Evolutionary conservation across 2,329 filamentous ascomycete genomes (phyloP).

Genomic region (Nothopassalora personata): DNA sequence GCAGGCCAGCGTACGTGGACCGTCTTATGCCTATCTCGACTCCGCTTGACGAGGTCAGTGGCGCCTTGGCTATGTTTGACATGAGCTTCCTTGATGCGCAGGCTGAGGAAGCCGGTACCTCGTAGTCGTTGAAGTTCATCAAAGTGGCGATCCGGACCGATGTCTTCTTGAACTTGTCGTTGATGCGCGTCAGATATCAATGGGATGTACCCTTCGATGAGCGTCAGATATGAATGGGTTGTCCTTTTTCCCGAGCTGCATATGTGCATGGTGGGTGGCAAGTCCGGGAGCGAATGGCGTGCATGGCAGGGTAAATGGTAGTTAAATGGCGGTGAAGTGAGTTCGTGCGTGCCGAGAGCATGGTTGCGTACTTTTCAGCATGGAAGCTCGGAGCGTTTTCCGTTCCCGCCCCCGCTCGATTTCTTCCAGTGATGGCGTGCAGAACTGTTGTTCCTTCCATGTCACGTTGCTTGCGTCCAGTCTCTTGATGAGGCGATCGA

Average conservation of each 20-base stretch:
- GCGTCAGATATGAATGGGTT: too few species aligned
- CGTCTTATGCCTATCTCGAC: background rate
- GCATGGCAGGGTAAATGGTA: background rate
- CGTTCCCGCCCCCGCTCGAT: too few species aligned
- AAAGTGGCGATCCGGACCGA: too few species aligned
- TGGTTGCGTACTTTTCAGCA: constrained; percentile 1
- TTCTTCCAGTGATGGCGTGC: background rate
- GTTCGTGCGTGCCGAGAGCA: background rate
- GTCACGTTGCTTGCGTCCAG: background rate
- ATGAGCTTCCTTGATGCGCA: background rate
- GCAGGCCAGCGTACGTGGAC: background rate
- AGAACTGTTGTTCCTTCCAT: background rate
- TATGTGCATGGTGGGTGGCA: too few species aligned
- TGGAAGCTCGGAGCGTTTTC: too few species aligned
- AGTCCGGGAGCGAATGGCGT: too few species aligned
- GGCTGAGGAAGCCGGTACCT: too few species aligned
- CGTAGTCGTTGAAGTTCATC: too few species aligned
- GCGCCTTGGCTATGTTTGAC: background rate
- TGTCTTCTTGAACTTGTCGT: too few species aligned
- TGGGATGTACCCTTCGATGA: too few species aligned
- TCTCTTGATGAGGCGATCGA: background rate
- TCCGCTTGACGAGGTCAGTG: constrained; percentile 1
- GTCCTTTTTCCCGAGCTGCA: too few species aligned
- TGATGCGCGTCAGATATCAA: background rate
- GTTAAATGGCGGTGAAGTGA: constrained; percentile 3